Evolutionary conservation across 2,329 filamentous ascomycete species (phyloP), one percentile per base, ranked within the genome.

Genomic region (Ophiostoma australiae): DNA sequence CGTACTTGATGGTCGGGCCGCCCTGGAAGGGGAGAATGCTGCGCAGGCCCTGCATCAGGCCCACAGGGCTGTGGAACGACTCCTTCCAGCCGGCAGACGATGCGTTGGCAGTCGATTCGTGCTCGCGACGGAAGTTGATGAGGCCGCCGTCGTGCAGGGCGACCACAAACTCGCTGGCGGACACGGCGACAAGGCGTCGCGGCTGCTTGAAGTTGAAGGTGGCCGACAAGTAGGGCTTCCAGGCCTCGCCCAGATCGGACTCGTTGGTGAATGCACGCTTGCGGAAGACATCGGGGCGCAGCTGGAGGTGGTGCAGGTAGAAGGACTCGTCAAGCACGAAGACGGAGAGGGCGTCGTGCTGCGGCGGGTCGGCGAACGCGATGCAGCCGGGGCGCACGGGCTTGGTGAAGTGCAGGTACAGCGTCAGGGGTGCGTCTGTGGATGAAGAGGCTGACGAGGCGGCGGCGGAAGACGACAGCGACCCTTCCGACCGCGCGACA

Each of bases 251-350:
- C n/a, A 93, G 82, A 71, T 91, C 90, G 69, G 90, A 87, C 74
- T 96, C 92, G 39, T 37, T 70, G 20, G 90, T 87, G 27, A 88
- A 88, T 0, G 86, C 84, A 72, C 86, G 84, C 78, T 89, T 89
- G 72, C 89, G 86, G 79, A 98, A 97, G 77, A 92, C 90, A 75
- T 95, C 92, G 39, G 91, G 90, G 72, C 90, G 89, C 68, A 99
- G 81, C n/a, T 86, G 90, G 74, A 99, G 85, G 15, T 92, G 93
- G 80, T 94, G 94, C 23, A 99, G 84, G 74, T 92, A 89, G 77
- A 90, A 91, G n/a, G 86, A 84, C 73, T 89, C 86, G 73, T 94
- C 94, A 76, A 97, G 84, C 69, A 91, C 91, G 79, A 93, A 96
- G 63, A 93, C 86, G 75, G 87, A 90, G 69, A 97, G 82, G 73